Evolutionary conservation across 495 filamentous ascomycete species (phyloP), one percentile per base, ranked within the genome.

Genomic region (Xylaria sp.): DNA sequence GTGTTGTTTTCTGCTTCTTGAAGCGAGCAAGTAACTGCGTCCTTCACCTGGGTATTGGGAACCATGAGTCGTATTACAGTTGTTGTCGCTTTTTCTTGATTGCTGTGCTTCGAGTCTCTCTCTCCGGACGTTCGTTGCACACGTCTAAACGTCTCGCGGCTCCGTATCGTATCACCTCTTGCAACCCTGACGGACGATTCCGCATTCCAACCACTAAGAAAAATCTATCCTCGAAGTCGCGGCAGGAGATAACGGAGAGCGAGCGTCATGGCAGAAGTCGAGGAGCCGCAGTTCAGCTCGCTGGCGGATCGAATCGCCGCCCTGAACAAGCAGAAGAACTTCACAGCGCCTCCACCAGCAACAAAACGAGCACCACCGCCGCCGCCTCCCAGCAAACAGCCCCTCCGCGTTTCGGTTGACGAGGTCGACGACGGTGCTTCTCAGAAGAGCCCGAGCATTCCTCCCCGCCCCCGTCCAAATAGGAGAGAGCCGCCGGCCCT

Each of bases 301-400:
- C 82, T 89, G n/a, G 79, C 81, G 1, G 85, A 86, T 75, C 82
- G 87, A 61, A 89, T 88, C 43, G 86, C 85, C 21, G 87, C 87
- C 59, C 77, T 89, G 63, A 89, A 88, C 69, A 77, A 78, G 62
- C 83, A 84, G 59, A 84, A 84, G 76, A 87, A 86, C 71, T 83
- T 85, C 78, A 75, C 81, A 53, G 74, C 78, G 57, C 81, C 83
- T 58, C 68, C 82, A 0, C 69, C 70, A 8, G 75, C 71, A 74
- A 77, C 82, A 62, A 75, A 85, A 48, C 85, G 85, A 61, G 84
- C 85, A 0, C 85, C 85, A 3, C 85, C 83, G n/a, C 85, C 85
- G 55, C 80, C 81, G 1, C 58, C 63, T 7, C 58, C 76, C 19
- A 71, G 70, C 11, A 80, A 77, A 61, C 69, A 78, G 61, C 67